These are phyloP conservation scores for Pelargonium myrrhifolium DNA, from an alignment of 441 rosid genomes.

Conservation along the genomic window DNA sequence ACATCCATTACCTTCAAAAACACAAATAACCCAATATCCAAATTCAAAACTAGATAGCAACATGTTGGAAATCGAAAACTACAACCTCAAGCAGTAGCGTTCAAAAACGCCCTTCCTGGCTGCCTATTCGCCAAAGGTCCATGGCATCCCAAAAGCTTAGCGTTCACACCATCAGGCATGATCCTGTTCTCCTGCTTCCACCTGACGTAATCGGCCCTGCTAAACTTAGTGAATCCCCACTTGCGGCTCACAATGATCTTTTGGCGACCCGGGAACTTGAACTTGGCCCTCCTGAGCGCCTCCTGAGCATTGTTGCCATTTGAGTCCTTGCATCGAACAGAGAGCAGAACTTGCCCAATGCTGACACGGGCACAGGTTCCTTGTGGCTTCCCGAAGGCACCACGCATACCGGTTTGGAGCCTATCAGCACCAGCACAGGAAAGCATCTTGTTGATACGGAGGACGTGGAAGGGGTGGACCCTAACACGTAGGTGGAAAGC, in stretches of 20 bases:
- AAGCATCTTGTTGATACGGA: constrained; percentile 16
- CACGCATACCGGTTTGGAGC: constrained; percentile 15
- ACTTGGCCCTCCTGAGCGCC: constrained; percentile 20
- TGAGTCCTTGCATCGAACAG: constrained; percentile 8
- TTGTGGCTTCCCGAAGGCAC: constrained; percentile 10
- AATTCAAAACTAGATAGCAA: neutral
- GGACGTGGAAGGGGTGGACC: constrained; percentile 15
- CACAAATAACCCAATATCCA: neutral
- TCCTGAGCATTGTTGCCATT: constrained; percentile 14
- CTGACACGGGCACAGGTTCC: constrained; percentile 7
- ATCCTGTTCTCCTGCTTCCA: neutral
- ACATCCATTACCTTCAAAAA: neutral
- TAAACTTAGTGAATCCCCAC: constrained; percentile 10
- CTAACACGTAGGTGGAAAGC: constrained; percentile 13
- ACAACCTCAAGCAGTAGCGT: neutral
- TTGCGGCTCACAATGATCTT: constrained; percentile 22
- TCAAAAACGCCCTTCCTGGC: neutral
- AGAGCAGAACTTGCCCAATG: constrained; percentile 13
- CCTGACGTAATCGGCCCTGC: neutral
- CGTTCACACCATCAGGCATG: neutral
- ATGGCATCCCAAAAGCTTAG: neutral
- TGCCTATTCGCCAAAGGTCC: neutral
- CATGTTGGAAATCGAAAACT: neutral
- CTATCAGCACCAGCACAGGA: constrained; percentile 14
- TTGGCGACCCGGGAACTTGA: constrained; percentile 23